phyloP scores from a whole-genome alignment of 179 eudicot genomes.

The Camellia oleifera region DNA sequence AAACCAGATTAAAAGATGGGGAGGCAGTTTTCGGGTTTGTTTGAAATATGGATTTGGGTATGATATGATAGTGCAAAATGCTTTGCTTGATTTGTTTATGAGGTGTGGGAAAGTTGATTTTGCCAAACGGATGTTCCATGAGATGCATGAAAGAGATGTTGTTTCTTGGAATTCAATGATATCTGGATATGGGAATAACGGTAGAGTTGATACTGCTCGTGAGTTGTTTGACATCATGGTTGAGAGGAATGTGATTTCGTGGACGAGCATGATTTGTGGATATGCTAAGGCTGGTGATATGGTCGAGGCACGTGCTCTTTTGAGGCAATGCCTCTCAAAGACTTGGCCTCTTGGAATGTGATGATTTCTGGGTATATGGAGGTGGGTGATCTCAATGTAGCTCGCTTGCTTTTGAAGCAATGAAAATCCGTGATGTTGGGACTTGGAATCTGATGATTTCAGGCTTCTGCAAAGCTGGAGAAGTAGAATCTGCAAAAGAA shows the following conservation, averaged over 20 bases:
- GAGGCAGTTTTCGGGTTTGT: constrained; percentile 44
- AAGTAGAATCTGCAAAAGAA: constrained; percentile 27
- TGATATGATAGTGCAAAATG: constrained; percentile 37
- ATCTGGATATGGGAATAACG: constrained; percentile 50
- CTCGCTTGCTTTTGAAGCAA: constrained; percentile 25
- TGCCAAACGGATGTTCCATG: constrained; percentile 43
- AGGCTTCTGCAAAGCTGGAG: constrained; percentile 30
- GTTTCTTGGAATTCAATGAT: constrained; percentile 63
- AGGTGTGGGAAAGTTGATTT: constrained; percentile 39
- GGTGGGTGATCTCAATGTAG: constrained; percentile 25
- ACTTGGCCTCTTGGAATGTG: constrained; percentile 38
- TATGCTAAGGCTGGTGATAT: constrained; percentile 30
- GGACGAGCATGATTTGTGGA: constrained; percentile 37
- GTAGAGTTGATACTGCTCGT: constrained; percentile 24
- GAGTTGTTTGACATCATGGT: constrained; percentile 29
- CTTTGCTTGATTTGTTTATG: constrained; percentile 48
- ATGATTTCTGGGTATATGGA: constrained; percentile 38
- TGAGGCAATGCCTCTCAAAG: constrained; percentile 38
- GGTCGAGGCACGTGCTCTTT: constrained; percentile 32
- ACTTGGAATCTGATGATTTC: constrained; percentile 38
- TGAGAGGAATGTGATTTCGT: constrained; percentile 34
- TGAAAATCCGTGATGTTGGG: constrained; percentile 25
- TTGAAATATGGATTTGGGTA: constrained; percentile 35
- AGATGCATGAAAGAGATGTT: constrained; percentile 42
- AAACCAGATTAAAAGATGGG: constrained; percentile 21